A percentile compares a stretch with the other conserved stretches of the same genome.
Evolutionary conservation across 1,284 basidiomycete genomes (phyloP).

Genomic region (Sanguinoderma infundibulare): DNA sequence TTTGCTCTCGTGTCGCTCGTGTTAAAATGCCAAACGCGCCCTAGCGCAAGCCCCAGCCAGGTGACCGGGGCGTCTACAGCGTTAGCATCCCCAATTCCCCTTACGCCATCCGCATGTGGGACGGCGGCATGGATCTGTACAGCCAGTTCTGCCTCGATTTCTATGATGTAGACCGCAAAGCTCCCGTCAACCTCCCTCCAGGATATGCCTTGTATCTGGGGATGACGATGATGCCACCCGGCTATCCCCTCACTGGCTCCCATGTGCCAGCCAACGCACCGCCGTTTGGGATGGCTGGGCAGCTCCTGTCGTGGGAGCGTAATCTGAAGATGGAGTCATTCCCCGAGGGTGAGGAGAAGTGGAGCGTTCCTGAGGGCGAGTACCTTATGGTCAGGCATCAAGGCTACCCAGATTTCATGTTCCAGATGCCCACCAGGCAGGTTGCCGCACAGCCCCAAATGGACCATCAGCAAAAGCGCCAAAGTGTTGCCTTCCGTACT

Average conservation of each 20-base stretch:
- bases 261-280: too few species aligned
- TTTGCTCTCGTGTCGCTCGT: not conserved
- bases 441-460: not conserved
- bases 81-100: slow-evolving; percentile 2
- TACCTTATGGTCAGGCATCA: not conserved
- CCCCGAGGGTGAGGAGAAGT: slow-evolving; percentile 5
- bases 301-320: slow-evolving; percentile 4
- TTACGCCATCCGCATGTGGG: slow-evolving; percentile 8
- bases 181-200: slow-evolving; percentile 7
- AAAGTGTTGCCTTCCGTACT: too few species aligned
- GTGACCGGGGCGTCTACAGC: not conserved
- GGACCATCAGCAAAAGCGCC: too few species aligned
- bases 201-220: slow-evolving; percentile 1
- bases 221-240: not conserved
- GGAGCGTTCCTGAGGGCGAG: not conserved
- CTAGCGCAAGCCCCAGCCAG: not conserved
- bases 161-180: not conserved
- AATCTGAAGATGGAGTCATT: not conserved
- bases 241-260: too few species aligned
- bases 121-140: slow-evolving; percentile 7
- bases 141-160: slow-evolving; percentile 13
- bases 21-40: not conserved
- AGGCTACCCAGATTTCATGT: not conserved
- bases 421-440: not conserved
- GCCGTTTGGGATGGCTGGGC: not conserved